Percentiles rank a stretch among this genome's conserved stretches.
Evolutionary conservation across 305 asterid species (phyloP).

Genomic region (Fraxinus greggii): DNA sequence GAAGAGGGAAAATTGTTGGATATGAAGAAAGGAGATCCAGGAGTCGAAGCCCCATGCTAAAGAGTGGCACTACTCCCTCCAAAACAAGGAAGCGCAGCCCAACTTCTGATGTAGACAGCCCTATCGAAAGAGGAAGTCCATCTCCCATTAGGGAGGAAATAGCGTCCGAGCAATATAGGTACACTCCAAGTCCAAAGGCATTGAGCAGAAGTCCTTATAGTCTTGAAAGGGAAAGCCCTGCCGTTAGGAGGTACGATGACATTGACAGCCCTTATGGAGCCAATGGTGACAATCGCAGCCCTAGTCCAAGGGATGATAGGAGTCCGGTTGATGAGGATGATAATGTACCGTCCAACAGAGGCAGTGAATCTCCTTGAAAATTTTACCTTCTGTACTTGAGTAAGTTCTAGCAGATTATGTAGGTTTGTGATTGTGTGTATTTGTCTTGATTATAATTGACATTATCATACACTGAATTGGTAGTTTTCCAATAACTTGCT

Average conservation of each 20-base stretch:
- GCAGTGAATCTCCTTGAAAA: constrained; percentile 54
- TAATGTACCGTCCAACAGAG: constrained; percentile 46
- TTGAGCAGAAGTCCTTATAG: constrained; percentile 53
- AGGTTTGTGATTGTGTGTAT: neutral
- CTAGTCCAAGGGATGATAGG: constrained; percentile 59
- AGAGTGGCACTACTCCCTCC: constrained; percentile 41
- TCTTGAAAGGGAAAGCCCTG: constrained; percentile 30
- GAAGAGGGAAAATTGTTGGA: constrained; percentile 52
- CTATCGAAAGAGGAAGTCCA: constrained; percentile 35
- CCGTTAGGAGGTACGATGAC: constrained; percentile 51
- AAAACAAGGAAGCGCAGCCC: constrained; percentile 57
- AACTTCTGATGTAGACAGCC: constrained; percentile 49
- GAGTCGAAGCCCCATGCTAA: constrained; percentile 60
- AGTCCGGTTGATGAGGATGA: constrained; percentile 62
- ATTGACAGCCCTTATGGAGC: constrained; percentile 59
- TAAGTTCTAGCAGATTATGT: neutral
- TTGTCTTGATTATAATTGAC: neutral
- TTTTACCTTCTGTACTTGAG: neutral
- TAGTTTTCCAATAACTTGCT: neutral
- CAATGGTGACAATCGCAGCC: constrained; percentile 58
- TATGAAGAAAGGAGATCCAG: constrained; percentile 53
- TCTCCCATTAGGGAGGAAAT: neutral
- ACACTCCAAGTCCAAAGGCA: constrained; percentile 38
- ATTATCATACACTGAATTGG: neutral
- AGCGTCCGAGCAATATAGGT: neutral